Evolutionary conservation across 2,329 filamentous ascomycete species (phyloP).

Genomic region (Calonectria hongkongensis): DNA sequence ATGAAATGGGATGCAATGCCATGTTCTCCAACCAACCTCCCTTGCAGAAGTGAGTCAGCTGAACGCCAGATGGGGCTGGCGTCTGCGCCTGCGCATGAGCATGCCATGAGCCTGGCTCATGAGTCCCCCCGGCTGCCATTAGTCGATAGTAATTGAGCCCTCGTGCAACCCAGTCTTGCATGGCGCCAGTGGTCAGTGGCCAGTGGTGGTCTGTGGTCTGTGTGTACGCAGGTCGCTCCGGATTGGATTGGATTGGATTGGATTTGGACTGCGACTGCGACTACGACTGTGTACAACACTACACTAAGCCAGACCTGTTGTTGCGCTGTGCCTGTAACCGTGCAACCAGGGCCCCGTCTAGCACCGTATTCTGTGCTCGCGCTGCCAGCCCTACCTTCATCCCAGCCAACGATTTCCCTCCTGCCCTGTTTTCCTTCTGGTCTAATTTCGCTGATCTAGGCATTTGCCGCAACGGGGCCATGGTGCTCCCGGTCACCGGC

Average conservation of each 20-base stretch:
- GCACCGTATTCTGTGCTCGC: conserved; percentile 11
- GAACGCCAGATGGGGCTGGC: conserved; percentile 26
- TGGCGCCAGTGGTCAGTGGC: not conserved
- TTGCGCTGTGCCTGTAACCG: conserved; percentile 18
- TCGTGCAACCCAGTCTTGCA: conserved; percentile 4
- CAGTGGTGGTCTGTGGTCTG: conserved; percentile 2
- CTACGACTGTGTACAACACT: not conserved
- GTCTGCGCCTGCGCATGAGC: conserved; percentile 25
- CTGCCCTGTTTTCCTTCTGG: conserved; percentile 10
- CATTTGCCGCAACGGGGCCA: conserved; percentile 8
- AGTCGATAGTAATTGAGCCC: conserved; percentile 1
- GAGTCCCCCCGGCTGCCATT: conserved; percentile 14
- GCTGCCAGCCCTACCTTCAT: conserved; percentile 5
- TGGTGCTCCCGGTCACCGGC: conserved; percentile 5
- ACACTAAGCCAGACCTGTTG: not conserved
- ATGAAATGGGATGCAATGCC: conserved; percentile 25
- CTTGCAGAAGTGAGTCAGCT: conserved; percentile 30
- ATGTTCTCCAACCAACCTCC: conserved; percentile 27
- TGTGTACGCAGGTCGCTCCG: not conserved
- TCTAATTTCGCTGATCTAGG: conserved; percentile 4
- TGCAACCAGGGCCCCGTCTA: conserved; percentile 10
- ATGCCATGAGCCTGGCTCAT: conserved; percentile 34
- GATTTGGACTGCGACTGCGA: too few relatives aligned
- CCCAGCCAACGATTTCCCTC: conserved; percentile 7
- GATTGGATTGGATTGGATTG: too few relatives aligned